Conservation (phyloP, 176 grass and related monocot genomes). For the Leersia perrieri region DNA sequence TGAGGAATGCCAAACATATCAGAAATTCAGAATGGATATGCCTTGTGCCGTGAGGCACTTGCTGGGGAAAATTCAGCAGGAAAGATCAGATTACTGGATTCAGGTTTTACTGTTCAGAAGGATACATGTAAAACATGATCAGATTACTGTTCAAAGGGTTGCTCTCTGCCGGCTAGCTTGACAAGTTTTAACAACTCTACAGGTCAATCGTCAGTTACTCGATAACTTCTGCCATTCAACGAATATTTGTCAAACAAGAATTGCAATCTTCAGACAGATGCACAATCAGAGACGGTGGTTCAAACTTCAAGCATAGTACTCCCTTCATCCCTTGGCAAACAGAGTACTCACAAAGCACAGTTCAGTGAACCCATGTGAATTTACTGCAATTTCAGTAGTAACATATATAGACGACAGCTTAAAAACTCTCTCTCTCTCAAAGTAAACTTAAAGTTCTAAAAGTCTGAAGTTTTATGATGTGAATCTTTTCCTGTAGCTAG, state of each 20-base stretch:
- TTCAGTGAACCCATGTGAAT: background rate
- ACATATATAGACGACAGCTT: background rate
- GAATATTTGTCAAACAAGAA: background rate
- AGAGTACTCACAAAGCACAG: background rate
- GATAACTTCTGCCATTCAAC: too few species aligned
- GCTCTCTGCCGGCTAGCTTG: background rate
- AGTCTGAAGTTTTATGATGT: background rate
- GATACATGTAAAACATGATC: background rate
- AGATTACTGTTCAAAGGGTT: too few species aligned
- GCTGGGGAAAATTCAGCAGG: background rate
- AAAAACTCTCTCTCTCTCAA: background rate
- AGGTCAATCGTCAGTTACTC: background rate
- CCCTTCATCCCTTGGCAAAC: too few species aligned
- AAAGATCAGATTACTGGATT: too few species aligned
- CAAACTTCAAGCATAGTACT: too few species aligned
- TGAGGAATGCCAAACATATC: background rate
- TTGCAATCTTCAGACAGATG: background rate
- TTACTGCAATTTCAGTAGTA: too few species aligned
- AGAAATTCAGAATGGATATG: background rate
- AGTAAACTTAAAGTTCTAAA: background rate
- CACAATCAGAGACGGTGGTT: background rate
- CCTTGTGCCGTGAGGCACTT: background rate
- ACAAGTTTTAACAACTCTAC: background rate
- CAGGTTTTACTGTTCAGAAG: too few species aligned
- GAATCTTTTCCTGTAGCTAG: too few species aligned